Evolutionary conservation across 78 protist species (phyloP).

Genomic region (Dictyostelium intermedium): DNA sequence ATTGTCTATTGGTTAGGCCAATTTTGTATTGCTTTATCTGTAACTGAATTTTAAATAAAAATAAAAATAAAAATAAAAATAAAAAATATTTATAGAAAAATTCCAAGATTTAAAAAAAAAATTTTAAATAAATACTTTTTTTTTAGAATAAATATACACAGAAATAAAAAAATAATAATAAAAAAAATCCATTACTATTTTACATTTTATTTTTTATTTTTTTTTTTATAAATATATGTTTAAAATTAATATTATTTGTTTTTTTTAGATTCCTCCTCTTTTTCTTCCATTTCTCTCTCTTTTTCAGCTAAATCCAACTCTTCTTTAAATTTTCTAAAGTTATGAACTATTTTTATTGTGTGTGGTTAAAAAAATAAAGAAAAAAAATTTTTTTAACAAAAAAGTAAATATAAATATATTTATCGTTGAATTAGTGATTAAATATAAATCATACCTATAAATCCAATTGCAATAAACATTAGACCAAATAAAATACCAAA

Average conservation of each 20-base stretch:
- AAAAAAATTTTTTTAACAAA: no score
- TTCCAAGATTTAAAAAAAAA: no score
- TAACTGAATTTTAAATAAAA: constrained; percentile 1
- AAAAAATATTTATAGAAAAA: neutral
- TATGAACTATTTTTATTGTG: neutral
- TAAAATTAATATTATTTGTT: neutral
- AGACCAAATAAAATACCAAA: constrained; percentile 11
- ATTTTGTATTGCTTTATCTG: constrained; percentile 71
- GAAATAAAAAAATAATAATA: neutral
- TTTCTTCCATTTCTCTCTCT: neutral
- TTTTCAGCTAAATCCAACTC: neutral
- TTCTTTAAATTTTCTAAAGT: constrained; percentile 1
- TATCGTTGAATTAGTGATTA: neutral
- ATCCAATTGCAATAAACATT: neutral
- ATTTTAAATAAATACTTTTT: neutral
- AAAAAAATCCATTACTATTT: neutral
- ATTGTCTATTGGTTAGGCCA: constrained; percentile 75
- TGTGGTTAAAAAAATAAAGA: neutral
- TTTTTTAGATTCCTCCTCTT: neutral
- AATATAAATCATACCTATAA: neutral
- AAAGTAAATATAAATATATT: neutral
- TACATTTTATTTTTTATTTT: neutral
- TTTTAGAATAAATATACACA: no score
- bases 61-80: neutral
- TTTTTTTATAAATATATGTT: no score